Evolutionary conservation across 2,329 filamentous ascomycete genomes (phyloP).

Genomic region (Graphium sp.): DNA sequence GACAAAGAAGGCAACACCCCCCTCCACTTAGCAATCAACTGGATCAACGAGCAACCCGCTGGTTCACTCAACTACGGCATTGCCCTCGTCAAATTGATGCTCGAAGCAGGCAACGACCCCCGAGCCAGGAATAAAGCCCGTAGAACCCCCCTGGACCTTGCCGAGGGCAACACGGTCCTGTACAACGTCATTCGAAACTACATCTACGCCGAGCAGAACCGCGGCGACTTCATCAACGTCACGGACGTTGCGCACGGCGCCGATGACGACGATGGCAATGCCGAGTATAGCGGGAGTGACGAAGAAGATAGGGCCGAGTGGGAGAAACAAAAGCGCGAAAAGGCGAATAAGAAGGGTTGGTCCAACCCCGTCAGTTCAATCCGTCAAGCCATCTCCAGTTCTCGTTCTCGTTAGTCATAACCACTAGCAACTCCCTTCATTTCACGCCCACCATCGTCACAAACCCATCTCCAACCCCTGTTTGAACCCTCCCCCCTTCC

Average conservation of each 20-base stretch:
- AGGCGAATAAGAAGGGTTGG: constrained; percentile 15
- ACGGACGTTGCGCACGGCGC: constrained; percentile 15
- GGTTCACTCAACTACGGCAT: constrained; percentile 48
- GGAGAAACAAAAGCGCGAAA: constrained; percentile 32
- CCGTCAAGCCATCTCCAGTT: constrained; percentile 9
- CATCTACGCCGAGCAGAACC: constrained; percentile 46
- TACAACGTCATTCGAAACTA: constrained; percentile 49
- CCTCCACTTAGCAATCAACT: constrained; percentile 63
- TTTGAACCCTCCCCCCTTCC: too few species aligned
- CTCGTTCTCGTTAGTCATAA: too few species aligned
- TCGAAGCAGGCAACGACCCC: constrained; percentile 55
- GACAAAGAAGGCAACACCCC: constrained; percentile 60
- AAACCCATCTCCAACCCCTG: too few species aligned
- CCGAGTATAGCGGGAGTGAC: constrained; percentile 47
- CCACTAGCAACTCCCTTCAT: too few species aligned
- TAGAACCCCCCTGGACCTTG: constrained; percentile 54
- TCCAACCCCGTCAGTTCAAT: too few species aligned
- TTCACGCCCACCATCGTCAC: too few species aligned
- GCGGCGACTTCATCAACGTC: constrained; percentile 35
- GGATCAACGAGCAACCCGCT: constrained; percentile 50
- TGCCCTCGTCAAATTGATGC: constrained; percentile 59
- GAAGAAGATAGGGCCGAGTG: constrained; percentile 47
- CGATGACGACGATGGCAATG: constrained; percentile 36
- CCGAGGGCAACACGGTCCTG: constrained; percentile 49
- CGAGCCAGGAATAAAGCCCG: constrained; percentile 53